These are phyloP conservation scores for Pleurotus djamor DNA, from an alignment of 768 basidiomycete species.

Conservation along the genomic window DNA sequence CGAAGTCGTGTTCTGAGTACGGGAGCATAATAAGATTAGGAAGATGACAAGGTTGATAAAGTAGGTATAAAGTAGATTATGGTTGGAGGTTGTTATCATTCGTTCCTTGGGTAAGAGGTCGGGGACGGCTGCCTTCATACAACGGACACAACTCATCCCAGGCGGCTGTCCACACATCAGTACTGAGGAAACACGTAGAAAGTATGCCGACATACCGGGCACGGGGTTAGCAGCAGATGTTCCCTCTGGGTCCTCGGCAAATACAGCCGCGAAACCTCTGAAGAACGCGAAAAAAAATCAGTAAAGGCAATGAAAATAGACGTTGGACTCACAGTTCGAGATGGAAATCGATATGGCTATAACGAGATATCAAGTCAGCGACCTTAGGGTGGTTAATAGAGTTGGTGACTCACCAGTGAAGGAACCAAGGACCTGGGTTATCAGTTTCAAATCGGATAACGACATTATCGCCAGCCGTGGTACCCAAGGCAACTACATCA, in stretches of 20 bases:
- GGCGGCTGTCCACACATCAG: neutral
- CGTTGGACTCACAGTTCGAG: slow-evolving; percentile 19
- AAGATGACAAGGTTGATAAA: neutral
- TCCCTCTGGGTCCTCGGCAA: slow-evolving; percentile 22
- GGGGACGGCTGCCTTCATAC: neutral
- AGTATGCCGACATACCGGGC: neutral
- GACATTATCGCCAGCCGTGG: slow-evolving; percentile 22
- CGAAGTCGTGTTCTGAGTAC: neutral
- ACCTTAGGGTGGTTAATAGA: slow-evolving; percentile 4
- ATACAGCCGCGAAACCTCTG: slow-evolving; percentile 32
- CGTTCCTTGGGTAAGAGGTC: neutral
- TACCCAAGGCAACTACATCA: slow-evolving; percentile 26
- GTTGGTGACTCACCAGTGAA: slow-evolving; percentile 29
- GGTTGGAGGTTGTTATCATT: neutral
- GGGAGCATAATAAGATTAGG: neutral
- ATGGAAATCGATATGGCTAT: slow-evolving; percentile 42
- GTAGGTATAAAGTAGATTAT: neutral
- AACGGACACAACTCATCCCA: slow-evolving; percentile 11
- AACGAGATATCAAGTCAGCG: neutral
- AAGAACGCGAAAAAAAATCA: neutral
- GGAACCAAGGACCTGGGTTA: slow-evolving; percentile 39
- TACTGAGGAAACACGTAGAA: neutral
- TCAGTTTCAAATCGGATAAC: slow-evolving; percentile 61
- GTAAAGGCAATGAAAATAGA: neutral
- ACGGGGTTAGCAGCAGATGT: neutral